Evolutionary conservation across 495 filamentous ascomycete genomes (phyloP), one percentile per base, ranked within the genome.

Genomic region (Cetradonia linearis): DNA sequence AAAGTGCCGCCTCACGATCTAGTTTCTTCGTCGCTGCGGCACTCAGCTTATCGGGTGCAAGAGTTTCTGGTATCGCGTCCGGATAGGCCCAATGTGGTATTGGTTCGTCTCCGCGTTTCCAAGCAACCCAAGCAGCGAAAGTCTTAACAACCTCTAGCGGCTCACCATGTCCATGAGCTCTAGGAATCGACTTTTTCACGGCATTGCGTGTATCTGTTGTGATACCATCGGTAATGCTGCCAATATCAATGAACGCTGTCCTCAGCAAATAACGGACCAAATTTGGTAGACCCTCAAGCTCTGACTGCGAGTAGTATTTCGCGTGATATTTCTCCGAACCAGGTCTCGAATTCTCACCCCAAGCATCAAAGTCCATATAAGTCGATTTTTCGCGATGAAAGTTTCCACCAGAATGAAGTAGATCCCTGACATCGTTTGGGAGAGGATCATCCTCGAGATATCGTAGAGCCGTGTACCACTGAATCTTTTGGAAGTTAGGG

Each of bases 401-500:
- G 25, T 71, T 70, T 34, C 78, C 76, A 53, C 85, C 83, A 40
- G 77, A 74, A 28, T 75, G 68, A 62, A 89, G 80, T 9, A 72
- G 69, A 33, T 84, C 71, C 37, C 77, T 70, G n/a, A 88, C 78
- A 27, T 70, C 74, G 25, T 70, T 65, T 5, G 86, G 86, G 20
- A 88, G 70, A 10, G 86, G 85, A 64, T 89, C 86, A 34, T 80
- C 76, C 54, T 83, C 73, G 30, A 89, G 72, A 67, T 88, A 89
- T 55, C 79, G 76, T 63, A 86, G 69, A n/a, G 81, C 79, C 6
- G 80, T 78, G 61, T 84, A 84, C 86, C 86, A 89, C 68, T 87
- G 83, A 47, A 89, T 79, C 66, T 85, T 86, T 66, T 88, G 85
- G 64, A 88, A 89, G 69, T 79, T 81, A 3, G 86, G 86, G 65